Evolutionary conservation across 2,329 filamentous ascomycete genomes (phyloP), one percentile per base, ranked within the genome.

Genomic region (Xylaria sp.): DNA sequence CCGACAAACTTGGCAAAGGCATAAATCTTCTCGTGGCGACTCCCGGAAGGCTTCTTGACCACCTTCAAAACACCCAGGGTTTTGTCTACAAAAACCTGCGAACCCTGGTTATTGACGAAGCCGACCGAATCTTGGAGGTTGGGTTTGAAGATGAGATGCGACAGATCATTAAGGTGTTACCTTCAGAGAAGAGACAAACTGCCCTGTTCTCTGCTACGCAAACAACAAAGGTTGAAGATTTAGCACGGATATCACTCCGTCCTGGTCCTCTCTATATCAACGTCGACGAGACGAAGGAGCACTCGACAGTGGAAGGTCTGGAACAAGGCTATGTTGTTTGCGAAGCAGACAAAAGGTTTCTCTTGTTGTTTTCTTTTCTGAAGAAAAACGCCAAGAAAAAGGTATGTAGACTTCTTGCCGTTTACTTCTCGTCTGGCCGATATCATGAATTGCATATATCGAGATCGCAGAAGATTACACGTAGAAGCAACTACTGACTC

Each of bases 141-240:
- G 95, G 96, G 74, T 99, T 99, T 85, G 96, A 99, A 80, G 96
- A 98, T 76, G 96, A 99, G 82, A 97, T 99, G 92, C 87, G 93
- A 71, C 91, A 96, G 79, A 97, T 99, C 73, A 90, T 98, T 80
- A 96, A 96, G 85, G 96, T 98, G 62, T 83, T 98, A 20, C 93
- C 94, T 53, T 91, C 91, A 72, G 90, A 96, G 65, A 89, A 94
- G 72, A 86, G 96, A 67, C 95, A 98, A 81, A 97, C 94, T 0
- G 96, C 97, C 90, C 87, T 99, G n/a, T 99, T 99, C 85, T 97
- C 94, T 15, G 96, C 96, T 15, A 99, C 96, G 4, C 96, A 98
- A 80, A 99, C 96, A 2, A 98, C 95, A 63, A 98, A 99, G 82
- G 96, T 99, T 72, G 95, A 98, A 81, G 96, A 99, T 80, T 86